These are phyloP conservation scores for Ophiostoma australiae DNA, from an alignment of 2,329 filamentous ascomycete species.

Conservation along the genomic window DNA sequence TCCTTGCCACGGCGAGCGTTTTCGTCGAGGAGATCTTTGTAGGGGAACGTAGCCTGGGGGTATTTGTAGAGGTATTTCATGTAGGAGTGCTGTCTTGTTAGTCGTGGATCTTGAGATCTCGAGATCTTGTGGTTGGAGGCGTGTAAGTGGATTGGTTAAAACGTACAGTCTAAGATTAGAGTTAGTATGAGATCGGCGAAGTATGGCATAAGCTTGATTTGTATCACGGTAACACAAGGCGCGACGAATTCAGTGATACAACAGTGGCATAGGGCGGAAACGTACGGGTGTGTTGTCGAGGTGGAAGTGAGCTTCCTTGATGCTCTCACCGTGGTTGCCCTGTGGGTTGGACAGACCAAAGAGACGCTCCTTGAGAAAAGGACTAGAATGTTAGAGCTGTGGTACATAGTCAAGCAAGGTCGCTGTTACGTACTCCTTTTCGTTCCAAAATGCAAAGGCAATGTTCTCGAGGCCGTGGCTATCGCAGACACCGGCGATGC, in stretches of 20 bases:
- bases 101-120: slow-evolving; percentile 11
- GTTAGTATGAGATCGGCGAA: slow-evolving; percentile 30
- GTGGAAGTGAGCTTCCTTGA: slow-evolving; percentile 97
- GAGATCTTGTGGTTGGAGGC: not conserved
- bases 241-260: slow-evolving; percentile 26
- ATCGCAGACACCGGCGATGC: slow-evolving; percentile 89
- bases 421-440: slow-evolving; percentile 66
- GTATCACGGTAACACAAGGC: not conserved
- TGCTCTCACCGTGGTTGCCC: slow-evolving; percentile 92
- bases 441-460: slow-evolving; percentile 96
- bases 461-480: slow-evolving; percentile 89
- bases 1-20: slow-evolving; percentile 71
- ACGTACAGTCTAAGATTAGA: slow-evolving; percentile 42
- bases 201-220: slow-evolving; percentile 33
- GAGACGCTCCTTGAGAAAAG: slow-evolving; percentile 88
- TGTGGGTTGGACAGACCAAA: slow-evolving; percentile 95
- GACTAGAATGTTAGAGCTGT: slow-evolving; percentile 52
- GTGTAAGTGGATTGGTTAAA: not conserved
- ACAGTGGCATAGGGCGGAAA: slow-evolving; percentile 16
- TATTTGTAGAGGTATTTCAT: slow-evolving; percentile 99
- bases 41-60: slow-evolving; percentile 85
- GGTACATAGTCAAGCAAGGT: not conserved
- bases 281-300: slow-evolving; percentile 81
- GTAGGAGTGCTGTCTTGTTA: slow-evolving; percentile 70
- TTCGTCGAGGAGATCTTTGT: slow-evolving; percentile 78